Evolutionary conservation across 2,329 filamentous ascomycete species (phyloP), one percentile per base, ranked within the genome.

Genomic region (Thyridium curvatum): DNA sequence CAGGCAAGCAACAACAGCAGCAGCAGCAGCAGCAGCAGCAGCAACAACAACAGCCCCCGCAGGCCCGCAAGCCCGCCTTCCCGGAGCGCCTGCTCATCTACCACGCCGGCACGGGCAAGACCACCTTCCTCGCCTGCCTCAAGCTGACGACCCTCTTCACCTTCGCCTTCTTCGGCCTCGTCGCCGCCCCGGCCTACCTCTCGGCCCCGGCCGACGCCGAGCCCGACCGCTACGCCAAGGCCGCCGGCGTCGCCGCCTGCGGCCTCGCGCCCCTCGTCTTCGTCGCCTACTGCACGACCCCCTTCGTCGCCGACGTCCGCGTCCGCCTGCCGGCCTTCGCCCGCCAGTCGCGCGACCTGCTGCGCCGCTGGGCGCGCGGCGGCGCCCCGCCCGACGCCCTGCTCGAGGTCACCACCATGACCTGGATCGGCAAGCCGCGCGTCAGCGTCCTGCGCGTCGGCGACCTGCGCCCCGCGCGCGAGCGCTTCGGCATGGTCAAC

Each of bases 271-370:
- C 86, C 3, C 64, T 88, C 50, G 41, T 77, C 29, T 77, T 81
- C 51, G 69, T 87, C 16, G 67, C 73, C 29, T 83, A 79, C 56
- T 73, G 74, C 34, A 79, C 82, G 2, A 69, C 77, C 1, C 84
- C 86, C 3, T 86, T 84, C 52, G 84, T 91, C 8, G 79, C 79
- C 31, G 79, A 81, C 52, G 71, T 93, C 43, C 78, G 85, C 58
- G 64, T 93, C 36, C 73, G 75, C 16, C 68, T 90, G 2, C 87
- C 87, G 0, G 56, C 67, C 1, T 74, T 73, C 47, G 84, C 83
- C 13, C 77, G 84, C 33, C 60, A 68, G 30, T 84, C 81, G 1
- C 73, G 72, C 28, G 62, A 72, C 18, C 60, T 71, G 36, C 64
- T 84, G 16, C 60, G 70, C 41, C 68, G 70, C 39, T 82, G 74